Base-by-base conservation (phyloP, 208 protist genomes). In the Crithidia acanthocephali region DNA sequence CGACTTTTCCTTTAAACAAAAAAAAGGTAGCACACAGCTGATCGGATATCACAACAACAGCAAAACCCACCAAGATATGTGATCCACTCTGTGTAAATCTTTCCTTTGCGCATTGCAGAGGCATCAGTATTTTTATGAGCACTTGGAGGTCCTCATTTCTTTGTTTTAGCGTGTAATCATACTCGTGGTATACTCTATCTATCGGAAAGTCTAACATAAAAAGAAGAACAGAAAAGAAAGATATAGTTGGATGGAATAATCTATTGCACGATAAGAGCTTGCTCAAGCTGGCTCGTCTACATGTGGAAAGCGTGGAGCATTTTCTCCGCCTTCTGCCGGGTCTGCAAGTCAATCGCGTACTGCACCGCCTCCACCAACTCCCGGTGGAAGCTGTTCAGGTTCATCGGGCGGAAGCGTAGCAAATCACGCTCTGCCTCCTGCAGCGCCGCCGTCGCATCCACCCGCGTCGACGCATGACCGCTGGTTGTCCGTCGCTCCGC, bases 281-380 rank as follows among this genome's bases (percentile, higher is more conserved):
- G 23, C 25, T 30, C 3, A 35, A n/a, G 25, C 20, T 8, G 7
- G 7, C 33, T 6, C 3, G 1, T 3, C 55, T 70, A 85, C 77
- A 85, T 81, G 59, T 86, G 81, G 63, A 81, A 79, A 32, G 86
- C 83, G 18, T 78, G 58, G 47, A 80, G 59, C 9, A 80, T 69
- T 56, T 73, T 83, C 42, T 85, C 86, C 15, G 73, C 78, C 20
- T 72, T 74, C 60, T 87, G 64, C 5, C 77, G 60, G 37, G 84
- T 80, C 53, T 91, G 85, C 22, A 88, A 30, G 30, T 91, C 79
- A 20, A 95, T 63, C 16, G 81, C 80, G 55, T 77, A 84, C 71
- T 87, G 85, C 58, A 93, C 72, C 25, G 84, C 87, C 16, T 81
- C 76, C 4, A 82, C 51, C 25, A 95, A 44, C 74, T 95, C 87